These are phyloP conservation scores for Amesomyces nigricolor DNA, from an alignment of 2,329 filamentous ascomycete species.

Conservation along the genomic window DNA sequence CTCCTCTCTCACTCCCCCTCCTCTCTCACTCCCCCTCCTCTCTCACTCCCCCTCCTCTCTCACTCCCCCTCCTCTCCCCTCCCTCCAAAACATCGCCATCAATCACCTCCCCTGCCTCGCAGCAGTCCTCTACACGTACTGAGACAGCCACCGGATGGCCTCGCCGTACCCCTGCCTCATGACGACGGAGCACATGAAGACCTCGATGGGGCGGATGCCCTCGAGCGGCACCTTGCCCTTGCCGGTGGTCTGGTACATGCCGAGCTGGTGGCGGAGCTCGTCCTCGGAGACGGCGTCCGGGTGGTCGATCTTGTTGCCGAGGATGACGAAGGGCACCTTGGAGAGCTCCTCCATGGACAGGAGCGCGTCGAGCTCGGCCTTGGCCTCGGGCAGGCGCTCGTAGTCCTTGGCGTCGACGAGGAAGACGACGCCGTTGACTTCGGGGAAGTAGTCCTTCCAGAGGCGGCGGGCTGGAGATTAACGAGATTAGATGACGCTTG, in stretches of 20 bases:
- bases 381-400: conserved; percentile 89
- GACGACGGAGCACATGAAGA: conserved; percentile 99
- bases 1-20: background rate
- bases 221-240: conserved; percentile 89
- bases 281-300: conserved; percentile 93
- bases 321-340: conserved; percentile 92
- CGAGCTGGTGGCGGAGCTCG: conserved; percentile 84
- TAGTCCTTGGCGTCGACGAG: conserved; percentile 96
- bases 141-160: conserved; percentile 84
- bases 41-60: background rate
- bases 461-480: conserved; percentile 66
- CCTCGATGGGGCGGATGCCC: conserved; percentile 89
- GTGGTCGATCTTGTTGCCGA: conserved; percentile 99
- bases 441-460: conserved; percentile 96
- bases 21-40: background rate
- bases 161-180: conserved; percentile 96
- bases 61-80: background rate
- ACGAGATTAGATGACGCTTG: background rate
- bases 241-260: conserved; percentile 91
- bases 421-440: conserved; percentile 95
- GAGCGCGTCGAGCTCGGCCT: conserved; percentile 93
- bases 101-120: conserved; percentile 2
- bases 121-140: conserved; percentile 64
- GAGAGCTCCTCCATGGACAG: conserved; percentile 93
- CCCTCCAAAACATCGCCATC: no score